A percentile compares a stretch with the other conserved stretches of the same genome.
Evolutionary conservation across 2,329 filamentous ascomycete species (phyloP).

Genomic region (Ilyonectria robusta): DNA sequence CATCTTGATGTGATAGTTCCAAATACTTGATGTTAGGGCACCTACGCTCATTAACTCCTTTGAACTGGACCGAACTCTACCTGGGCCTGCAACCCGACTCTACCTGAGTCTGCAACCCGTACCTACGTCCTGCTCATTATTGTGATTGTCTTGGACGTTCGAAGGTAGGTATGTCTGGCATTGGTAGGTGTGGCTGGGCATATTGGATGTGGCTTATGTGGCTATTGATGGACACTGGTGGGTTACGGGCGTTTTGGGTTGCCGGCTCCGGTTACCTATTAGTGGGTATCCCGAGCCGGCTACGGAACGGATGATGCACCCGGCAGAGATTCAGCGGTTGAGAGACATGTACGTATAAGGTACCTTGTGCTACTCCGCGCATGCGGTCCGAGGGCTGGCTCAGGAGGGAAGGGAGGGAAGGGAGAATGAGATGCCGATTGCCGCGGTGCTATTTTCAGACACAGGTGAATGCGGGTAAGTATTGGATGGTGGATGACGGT

Average conservation of each 20-base stretch:
- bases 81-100: neutral
- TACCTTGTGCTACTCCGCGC: constrained; percentile 7
- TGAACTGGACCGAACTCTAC: neutral
- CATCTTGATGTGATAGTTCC: no score
- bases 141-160: neutral
- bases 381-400: neutral
- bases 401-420: constrained; percentile 1
- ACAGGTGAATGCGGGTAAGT: constrained; percentile 5
- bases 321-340: neutral
- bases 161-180: neutral
- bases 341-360: neutral
- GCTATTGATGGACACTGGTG: neutral
- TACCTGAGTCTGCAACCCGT: neutral
- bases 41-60: no score
- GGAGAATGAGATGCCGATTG: constrained; percentile 27
- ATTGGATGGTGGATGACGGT: neutral
- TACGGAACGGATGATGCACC: neutral
- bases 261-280: neutral
- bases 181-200: neutral
- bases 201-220: neutral
- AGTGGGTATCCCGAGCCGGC: neutral
- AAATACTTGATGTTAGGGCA: no score
- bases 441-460: constrained; percentile 30
- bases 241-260: neutral
- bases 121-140: neutral